Conservation (phyloP, 768 basidiomycete genomes). For the Lactifluus volemus region DNA sequence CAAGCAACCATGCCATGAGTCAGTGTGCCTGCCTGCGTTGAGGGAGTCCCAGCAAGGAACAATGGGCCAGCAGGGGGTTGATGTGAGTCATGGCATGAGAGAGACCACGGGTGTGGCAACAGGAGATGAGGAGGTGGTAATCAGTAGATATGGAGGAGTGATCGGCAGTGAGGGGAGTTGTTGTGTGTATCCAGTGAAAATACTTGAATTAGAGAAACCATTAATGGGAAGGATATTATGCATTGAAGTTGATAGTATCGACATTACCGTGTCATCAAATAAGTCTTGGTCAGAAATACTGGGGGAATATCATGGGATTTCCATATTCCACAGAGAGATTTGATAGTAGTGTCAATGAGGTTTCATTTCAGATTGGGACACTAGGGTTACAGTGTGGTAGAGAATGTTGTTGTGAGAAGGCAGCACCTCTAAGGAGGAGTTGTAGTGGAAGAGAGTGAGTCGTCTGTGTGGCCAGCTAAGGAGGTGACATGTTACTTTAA, state of each 20-base stretch:
- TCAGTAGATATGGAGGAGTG: slow-evolving; percentile 35
- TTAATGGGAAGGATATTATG: slow-evolving; percentile 23
- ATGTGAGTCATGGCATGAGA: slow-evolving; percentile 24
- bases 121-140: slow-evolving; percentile 24
- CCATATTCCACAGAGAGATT: slow-evolving; percentile 73
- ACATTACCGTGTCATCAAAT: slow-evolving; percentile 12
- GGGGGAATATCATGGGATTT: slow-evolving; percentile 63
- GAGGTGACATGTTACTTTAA: too few relatives aligned
- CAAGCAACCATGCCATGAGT: slow-evolving; percentile 12
- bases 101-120: slow-evolving; percentile 22
- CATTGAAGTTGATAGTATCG: background rate
- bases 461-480: too few relatives aligned
- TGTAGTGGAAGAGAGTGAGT: too few relatives aligned
- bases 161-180: slow-evolving; percentile 49
- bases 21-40: slow-evolving; percentile 16
- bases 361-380: too few relatives aligned
- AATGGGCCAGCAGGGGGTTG: slow-evolving; percentile 8
- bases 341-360: slow-evolving; percentile 58
- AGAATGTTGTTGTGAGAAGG: too few relatives aligned
- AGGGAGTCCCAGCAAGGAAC: slow-evolving; percentile 17
- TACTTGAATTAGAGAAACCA: slow-evolving; percentile 17
- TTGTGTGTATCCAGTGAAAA: slow-evolving; percentile 26
- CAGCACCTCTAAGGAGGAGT: too few relatives aligned
- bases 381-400: too few relatives aligned
- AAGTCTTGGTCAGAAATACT: slow-evolving; percentile 36